Percentiles rank a stretch among this genome's conserved stretches.
Evolutionary conservation across 2,329 filamentous ascomycete genomes (phyloP).

Genomic region (Nemania sp.): DNA sequence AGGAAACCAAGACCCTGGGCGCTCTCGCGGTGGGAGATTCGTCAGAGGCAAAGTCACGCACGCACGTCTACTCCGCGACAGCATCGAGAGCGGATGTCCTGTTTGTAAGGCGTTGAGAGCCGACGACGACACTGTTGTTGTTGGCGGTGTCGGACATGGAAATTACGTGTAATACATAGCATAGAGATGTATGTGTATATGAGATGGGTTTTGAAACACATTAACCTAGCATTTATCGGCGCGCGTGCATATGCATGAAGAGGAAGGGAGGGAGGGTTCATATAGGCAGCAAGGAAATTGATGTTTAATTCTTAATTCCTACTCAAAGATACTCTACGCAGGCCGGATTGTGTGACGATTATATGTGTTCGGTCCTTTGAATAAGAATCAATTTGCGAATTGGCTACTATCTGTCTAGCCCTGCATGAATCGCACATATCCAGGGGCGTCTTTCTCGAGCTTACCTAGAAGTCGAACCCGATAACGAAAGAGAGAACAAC

Average conservation of each 20-base stretch:
- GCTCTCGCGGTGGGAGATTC: constrained; percentile 57
- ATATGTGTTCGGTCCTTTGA: too few species aligned
- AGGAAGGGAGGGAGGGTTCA: too few species aligned
- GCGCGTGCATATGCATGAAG: background rate
- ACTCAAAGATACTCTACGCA: too few species aligned
- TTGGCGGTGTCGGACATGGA: constrained; percentile 29
- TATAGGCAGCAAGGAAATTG: background rate
- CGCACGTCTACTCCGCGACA: constrained; percentile 75
- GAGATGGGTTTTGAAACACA: background rate
- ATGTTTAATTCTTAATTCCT: background rate
- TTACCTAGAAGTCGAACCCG: too few species aligned
- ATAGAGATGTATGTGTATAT: too few species aligned
- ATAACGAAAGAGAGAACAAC: too few species aligned
- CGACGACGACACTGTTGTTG: too few species aligned
- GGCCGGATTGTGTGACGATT: background rate
- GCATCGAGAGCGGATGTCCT: constrained; percentile 67
- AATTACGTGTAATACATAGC: constrained; percentile 8
- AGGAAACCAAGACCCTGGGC: constrained; percentile 30
- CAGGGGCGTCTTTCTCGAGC: too few species aligned
- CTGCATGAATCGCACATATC: too few species aligned
- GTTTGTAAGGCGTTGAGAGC: constrained; percentile 51
- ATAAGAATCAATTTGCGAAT: too few species aligned
- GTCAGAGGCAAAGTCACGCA: constrained; percentile 88
- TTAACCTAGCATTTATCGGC: constrained; percentile 17
- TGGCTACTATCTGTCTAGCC: too few species aligned